These are phyloP conservation scores for Colletotrichum viniferum DNA, from an alignment of 2,329 filamentous ascomycete genomes.

Conservation along the genomic window DNA sequence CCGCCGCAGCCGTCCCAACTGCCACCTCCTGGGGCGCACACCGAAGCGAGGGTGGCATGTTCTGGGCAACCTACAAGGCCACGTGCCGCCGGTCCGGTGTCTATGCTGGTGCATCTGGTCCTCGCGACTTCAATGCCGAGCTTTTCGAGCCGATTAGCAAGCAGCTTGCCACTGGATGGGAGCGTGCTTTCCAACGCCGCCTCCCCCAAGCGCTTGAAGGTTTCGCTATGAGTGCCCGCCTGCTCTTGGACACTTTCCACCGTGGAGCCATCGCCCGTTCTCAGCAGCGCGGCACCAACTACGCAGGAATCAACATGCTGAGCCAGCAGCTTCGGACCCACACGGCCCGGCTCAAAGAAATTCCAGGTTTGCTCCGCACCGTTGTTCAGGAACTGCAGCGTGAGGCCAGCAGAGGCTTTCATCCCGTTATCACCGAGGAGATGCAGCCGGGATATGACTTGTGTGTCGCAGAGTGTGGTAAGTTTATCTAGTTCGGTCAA, in stretches of 20 bases:
- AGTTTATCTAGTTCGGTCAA: not conserved
- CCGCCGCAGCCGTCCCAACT: constrained; percentile 20
- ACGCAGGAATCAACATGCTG: constrained; percentile 23
- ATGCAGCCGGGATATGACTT: constrained; percentile 26
- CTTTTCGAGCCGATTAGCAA: constrained; percentile 27
- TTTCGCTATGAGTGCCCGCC: not conserved
- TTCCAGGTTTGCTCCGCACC: not conserved
- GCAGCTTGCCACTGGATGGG: constrained; percentile 27
- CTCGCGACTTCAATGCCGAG: constrained; percentile 30
- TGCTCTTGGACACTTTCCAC: constrained; percentile 4
- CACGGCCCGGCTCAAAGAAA: constrained; percentile 10
- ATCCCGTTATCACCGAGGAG: constrained; percentile 23
- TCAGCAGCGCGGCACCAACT: constrained; percentile 8
- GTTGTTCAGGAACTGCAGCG: constrained; percentile 25
- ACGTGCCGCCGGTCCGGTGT: constrained; percentile 25
- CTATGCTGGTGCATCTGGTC: constrained; percentile 20
- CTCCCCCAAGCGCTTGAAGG: constrained; percentile 19
- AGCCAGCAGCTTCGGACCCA: constrained; percentile 26
- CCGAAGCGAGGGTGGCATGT: constrained; percentile 23
- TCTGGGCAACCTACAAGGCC: constrained; percentile 31
- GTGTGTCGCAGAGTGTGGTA: constrained; percentile 19
- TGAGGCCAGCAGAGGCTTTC: constrained; percentile 27
- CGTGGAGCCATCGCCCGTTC: constrained; percentile 15
- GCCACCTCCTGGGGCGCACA: constrained; percentile 26
- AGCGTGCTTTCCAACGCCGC: constrained; percentile 28